A percentile compares a stretch with the other conserved stretches of the same genome.
Conservation (phyloP, 2,329 filamentous ascomycete species). For the Drechmeria coniospora region DNA sequence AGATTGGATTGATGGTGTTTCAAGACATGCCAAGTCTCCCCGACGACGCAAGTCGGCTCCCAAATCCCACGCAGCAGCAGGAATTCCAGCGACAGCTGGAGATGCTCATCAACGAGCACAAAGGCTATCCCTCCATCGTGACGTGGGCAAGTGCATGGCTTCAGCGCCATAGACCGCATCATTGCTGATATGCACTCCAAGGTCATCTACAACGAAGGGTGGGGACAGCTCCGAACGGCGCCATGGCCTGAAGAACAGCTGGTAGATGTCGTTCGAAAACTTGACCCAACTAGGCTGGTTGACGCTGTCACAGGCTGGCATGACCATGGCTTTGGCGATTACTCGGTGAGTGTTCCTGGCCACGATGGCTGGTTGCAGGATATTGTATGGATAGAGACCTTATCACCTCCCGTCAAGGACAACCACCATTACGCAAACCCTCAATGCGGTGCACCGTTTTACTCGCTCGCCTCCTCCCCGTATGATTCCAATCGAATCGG, state of each 20-base stretch:
- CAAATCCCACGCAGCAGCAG: conserved; percentile 34
- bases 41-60: conserved; percentile 14
- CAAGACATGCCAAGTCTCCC: conserved; percentile 56
- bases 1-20: conserved; percentile 49
- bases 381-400: neutral
- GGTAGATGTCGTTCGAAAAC: conserved; percentile 33
- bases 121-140: conserved; percentile 48
- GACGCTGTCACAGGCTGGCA: conserved; percentile 50
- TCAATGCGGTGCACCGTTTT: conserved; percentile 56
- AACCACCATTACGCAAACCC: conserved; percentile 60
- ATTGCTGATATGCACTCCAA: conserved; percentile 7
- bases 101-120: conserved; percentile 45
- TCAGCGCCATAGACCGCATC: neutral
- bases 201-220: conserved; percentile 59
- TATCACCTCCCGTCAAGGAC: conserved; percentile 25
- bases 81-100: conserved; percentile 52
- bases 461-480: conserved; percentile 38
- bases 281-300: conserved; percentile 50
- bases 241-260: conserved; percentile 41
- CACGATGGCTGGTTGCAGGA: too few relatives aligned
- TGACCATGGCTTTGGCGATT: conserved; percentile 55
- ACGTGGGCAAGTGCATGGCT: conserved; percentile 34
- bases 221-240: conserved; percentile 40
- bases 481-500: conserved; percentile 46
- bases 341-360: conserved; percentile 19